Evolutionary conservation across 1,284 basidiomycete species (phyloP), one percentile per base, ranked within the genome.

Genomic region (Tylopilus sp.): DNA sequence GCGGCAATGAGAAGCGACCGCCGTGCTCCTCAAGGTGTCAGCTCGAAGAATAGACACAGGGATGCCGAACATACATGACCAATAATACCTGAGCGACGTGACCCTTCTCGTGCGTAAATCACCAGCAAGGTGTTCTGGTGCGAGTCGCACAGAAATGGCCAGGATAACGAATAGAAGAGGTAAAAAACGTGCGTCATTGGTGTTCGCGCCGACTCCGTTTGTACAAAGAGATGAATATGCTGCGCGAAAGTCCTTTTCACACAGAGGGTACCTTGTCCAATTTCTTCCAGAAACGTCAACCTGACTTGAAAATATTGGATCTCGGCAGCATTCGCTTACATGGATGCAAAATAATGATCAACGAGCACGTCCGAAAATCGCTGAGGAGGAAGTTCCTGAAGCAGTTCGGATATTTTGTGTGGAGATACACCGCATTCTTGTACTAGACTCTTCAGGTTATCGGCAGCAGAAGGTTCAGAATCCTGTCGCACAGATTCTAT

Each of bases 211-310:
- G 18, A 85, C 77, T 15, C 87, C 83, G 59, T 88, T 86, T 17
- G 82, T 74, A 62, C 86, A 88, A 40, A 96, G 76, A 26, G 91
- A 85, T 38, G 83, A 77, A 66, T 94, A 96, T 0, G 89, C 82
- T 30, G 77, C 63, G 45, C 92, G 80, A 68, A 96, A 96, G 50
- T 91, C 85, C 43, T 80, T 78, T 59, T 95, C 93, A 41, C 91
- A 91, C 29, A 96, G 81, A 28, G 93, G 93, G 68, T 95, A 94
- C 35, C 93, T 82, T n/a, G 92, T 92, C 79, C 90, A 92, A 65
- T 96, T 96, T 68, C 94, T 93, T 59, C 37, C 44, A 53, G 17
- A 38, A 54, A 43, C 37, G 37, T 46, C 15, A 50, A 39, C 41
- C 18, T 26, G 11, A 35, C 54, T 37, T 34, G 50, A 33, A 41